Evolutionary conservation across 495 filamentous ascomycete genomes (phyloP), one percentile per base, ranked within the genome.

Genomic region (Annulohypoxylon maeteangense): DNA sequence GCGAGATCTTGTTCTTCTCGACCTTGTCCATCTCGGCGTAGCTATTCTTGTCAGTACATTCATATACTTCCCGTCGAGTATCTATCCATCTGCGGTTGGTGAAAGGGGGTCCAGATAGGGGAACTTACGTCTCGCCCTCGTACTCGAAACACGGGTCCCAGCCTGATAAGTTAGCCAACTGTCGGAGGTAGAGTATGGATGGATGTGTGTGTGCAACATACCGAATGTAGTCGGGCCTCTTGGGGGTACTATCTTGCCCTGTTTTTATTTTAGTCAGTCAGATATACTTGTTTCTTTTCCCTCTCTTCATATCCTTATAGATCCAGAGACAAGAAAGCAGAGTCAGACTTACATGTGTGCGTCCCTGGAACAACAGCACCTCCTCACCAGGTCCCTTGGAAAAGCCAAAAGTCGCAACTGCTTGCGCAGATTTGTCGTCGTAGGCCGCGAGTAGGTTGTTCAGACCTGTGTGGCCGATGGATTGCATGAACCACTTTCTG

Each of bases 101-200:
- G 32, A 27, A 47, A 40, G 7, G 25, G 29, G 23, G 31, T 14
- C 12, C 16, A 11, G 3, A 38, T n/a, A 57, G 38, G n/a, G 18
- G 60, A 22, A 81, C 87, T 79, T 80, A 98, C 81, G 95, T 99
- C 80, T 93, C 81, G 51, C 94, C 95, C 70, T 95, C 87, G 73
- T 95, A 94, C 81, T 99, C 95, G 73, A 99, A 99, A 53, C 97
- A 91, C 0, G 96, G 88, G 77, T 99, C 95, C 95, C 96, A 98
- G 11, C 94, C 94, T 93, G 44, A 4, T 14, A 2, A 40, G 1
- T 72, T 64, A 73, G 58, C 54, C 22, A 12, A 27, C 4, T 7
- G 23, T 20, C 78, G 14, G 6, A 70, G 60, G 38, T n/a, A n/a
- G n/a, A n/a, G n/a, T n/a, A n/a, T n/a, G n/a, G n/a, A n/a, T n/a